Base-by-base conservation (phyloP, 768 basidiomycete genomes). In the Xerocomellus dryophilus region DNA sequence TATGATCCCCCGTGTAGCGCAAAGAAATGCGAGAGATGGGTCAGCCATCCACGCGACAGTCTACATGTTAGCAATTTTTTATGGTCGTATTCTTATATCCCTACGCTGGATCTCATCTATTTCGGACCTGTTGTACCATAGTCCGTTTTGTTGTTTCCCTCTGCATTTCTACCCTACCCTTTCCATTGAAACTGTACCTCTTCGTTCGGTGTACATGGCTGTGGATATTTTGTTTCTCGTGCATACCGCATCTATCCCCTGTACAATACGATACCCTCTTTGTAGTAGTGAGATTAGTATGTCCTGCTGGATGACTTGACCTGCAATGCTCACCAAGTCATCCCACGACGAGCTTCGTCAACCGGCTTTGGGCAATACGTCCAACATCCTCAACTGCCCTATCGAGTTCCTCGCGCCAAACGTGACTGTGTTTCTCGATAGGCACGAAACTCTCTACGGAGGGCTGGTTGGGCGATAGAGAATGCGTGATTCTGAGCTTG, bases 351-450 rank as follows among this genome's bases (percentile, higher is more conserved):
- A 70, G 51, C 41, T 76, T 67, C 31, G 62, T 64, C 64, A 90
- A 60, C 53, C 91, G 76, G 62, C 81, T 84, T 71, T 84, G 82
- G 18, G 90, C 93, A 55, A 96, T 95, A 54, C 66, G 70, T 27
- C 87, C 87, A 9, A 95, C 76, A 63, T 91, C 91, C 34, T 64
- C 68, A 23, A 95, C 73, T 0, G 92, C 93, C 53, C 93, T 79
- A 48, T 76, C 70, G 54, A 93, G 73, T 70, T 96, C 93, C 8
- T 62, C 60, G 43, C 54, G 67, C 93, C 93, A 95, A 45, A 69
- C 76, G 5, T 69, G 70, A 21, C 76, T 70, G 7, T 65, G 70
- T 10, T 66, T 61, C 31, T 75, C 71, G 18, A 85, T 57, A 0
- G 71, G 67, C 15, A 39, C 55, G 21, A 85, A 62, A 20, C 57